These are phyloP conservation scores for Exophiala aquamarina DNA, from an alignment of 2,329 filamentous ascomycete genomes.

Conservation along the genomic window DNA sequence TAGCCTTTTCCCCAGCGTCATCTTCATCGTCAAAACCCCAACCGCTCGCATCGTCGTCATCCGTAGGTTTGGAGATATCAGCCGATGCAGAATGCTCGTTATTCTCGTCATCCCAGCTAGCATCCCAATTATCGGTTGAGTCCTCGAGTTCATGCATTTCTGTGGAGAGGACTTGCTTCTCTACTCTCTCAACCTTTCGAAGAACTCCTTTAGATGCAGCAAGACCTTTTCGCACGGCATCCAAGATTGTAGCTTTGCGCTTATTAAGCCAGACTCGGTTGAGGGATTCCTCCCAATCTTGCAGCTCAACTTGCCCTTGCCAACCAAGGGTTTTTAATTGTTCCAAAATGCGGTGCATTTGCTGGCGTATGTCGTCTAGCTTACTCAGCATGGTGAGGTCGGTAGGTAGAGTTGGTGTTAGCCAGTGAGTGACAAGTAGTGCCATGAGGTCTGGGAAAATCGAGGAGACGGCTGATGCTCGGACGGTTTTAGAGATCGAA, in stretches of 20 bases:
- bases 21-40: constrained; percentile 52
- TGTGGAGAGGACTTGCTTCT: constrained; percentile 75
- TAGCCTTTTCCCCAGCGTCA: constrained; percentile 18
- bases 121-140: constrained; percentile 67
- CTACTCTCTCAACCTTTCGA: constrained; percentile 75
- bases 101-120: constrained; percentile 68
- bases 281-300: constrained; percentile 77
- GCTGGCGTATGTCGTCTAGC: constrained; percentile 70
- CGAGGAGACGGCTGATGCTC: constrained; percentile 60
- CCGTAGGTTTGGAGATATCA: constrained; percentile 40
- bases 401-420: constrained; percentile 73
- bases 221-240: constrained; percentile 69
- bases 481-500: constrained; percentile 50
- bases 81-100: constrained; percentile 1
- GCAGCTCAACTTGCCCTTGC: constrained; percentile 61
- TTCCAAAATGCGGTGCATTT: constrained; percentile 64
- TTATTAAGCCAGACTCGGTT: constrained; percentile 83
- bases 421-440: constrained; percentile 70
- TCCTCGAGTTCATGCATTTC: constrained; percentile 52
- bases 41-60: constrained; percentile 47
- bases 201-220: constrained; percentile 65
- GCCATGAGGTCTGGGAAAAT: constrained; percentile 70
- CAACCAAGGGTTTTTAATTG: constrained; percentile 64
- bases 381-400: constrained; percentile 67
- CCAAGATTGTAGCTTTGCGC: constrained; percentile 75